Percentiles rank a stretch among this genome's conserved stretches.
Evolutionary conservation across 805 yeast species (phyloP).

Genomic region (Kluyveromyces dobzhanskii): DNA sequence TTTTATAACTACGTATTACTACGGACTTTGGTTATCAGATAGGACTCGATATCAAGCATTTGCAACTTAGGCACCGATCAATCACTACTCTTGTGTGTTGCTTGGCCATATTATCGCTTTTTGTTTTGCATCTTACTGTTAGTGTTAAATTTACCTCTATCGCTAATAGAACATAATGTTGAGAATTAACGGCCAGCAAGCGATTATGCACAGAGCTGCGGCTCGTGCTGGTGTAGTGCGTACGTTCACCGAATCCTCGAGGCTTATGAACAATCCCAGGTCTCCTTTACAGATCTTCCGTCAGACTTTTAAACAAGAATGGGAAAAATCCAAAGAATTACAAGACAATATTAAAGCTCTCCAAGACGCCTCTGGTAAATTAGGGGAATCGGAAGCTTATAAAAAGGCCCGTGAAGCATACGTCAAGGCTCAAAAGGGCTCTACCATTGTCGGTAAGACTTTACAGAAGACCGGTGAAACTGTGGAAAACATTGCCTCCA

Average conservation of each 20-base stretch:
- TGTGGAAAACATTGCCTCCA: slow-evolving; percentile 79
- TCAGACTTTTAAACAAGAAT: slow-evolving; percentile 85
- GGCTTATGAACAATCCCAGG: slow-evolving; percentile 10
- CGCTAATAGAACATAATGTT: too few species aligned
- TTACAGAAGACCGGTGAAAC: slow-evolving; percentile 87
- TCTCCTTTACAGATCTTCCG: slow-evolving; percentile 89
- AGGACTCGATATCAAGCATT: too few species aligned
- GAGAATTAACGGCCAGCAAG: slow-evolving; percentile 3
- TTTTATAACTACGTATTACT: too few species aligned
- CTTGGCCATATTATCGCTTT: too few species aligned
- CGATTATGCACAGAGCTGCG: neutral
- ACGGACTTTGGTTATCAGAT: too few species aligned
- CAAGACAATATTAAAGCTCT: slow-evolving; percentile 90
- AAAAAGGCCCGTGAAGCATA: slow-evolving; percentile 90
- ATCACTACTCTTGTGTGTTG: too few species aligned
- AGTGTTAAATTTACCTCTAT: too few species aligned
- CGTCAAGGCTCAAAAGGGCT: slow-evolving; percentile 68
- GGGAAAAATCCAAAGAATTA: slow-evolving; percentile 82
- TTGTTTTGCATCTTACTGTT: too few species aligned
- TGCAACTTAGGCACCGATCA: too few species aligned
- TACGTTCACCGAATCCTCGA: neutral
- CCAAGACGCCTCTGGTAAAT: slow-evolving; percentile 90
- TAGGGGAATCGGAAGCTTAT: slow-evolving; percentile 91
- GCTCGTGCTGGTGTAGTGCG: slow-evolving; percentile 1
- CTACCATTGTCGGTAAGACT: slow-evolving; percentile 63